phyloP scores from a whole-genome alignment of 2,329 filamentous ascomycete species.

The Geosmithia putterillii region DNA sequence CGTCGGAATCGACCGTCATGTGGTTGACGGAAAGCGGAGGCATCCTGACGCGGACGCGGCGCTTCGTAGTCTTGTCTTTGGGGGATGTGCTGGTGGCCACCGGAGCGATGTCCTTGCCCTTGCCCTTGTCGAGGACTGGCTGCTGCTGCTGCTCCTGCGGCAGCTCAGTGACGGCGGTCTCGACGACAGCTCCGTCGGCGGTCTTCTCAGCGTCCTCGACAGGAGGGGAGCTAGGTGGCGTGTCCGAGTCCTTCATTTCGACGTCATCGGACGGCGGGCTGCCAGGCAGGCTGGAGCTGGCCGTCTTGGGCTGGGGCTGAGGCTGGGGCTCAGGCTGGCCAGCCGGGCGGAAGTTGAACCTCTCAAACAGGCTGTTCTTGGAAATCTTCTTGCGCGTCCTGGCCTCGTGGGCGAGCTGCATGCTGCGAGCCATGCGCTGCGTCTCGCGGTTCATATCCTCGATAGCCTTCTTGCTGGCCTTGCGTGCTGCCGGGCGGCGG shows the following conservation, averaged over 20 bases:
- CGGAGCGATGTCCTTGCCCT: slow-evolving; percentile 36
- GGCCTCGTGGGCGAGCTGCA: slow-evolving; percentile 83
- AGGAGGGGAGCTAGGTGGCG: slow-evolving; percentile 62
- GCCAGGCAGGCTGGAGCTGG: slow-evolving; percentile 43
- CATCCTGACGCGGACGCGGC: slow-evolving; percentile 38
- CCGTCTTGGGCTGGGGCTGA: slow-evolving; percentile 15
- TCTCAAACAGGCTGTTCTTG: slow-evolving; percentile 69
- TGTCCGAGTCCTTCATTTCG: slow-evolving; percentile 40
- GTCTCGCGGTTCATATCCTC: slow-evolving; percentile 95
- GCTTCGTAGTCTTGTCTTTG: slow-evolving; percentile 18
- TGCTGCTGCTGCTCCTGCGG: slow-evolving; percentile 21
- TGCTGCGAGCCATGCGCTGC: slow-evolving; percentile 76
- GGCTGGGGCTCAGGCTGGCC: slow-evolving; percentile 14
- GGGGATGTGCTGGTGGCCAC: slow-evolving; percentile 8
- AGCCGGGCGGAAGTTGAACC: slow-evolving; percentile 60
- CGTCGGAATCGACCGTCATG: slow-evolving; percentile 33
- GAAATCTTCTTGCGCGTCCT: slow-evolving; percentile 86
- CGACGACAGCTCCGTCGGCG: neutral
- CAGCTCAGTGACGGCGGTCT: slow-evolving; percentile 6
- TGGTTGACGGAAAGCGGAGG: slow-evolving; percentile 25
- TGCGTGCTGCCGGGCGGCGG: slow-evolving; percentile 50
- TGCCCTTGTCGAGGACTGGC: slow-evolving; percentile 40
- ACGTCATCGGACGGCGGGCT: slow-evolving; percentile 36
- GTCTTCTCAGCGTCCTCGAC: slow-evolving; percentile 15
- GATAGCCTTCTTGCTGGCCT: slow-evolving; percentile 86